Evolutionary conservation across 129 eudicot species (phyloP), one percentile per base, ranked within the genome.

Genomic region (Saussurea involucrata): DNA sequence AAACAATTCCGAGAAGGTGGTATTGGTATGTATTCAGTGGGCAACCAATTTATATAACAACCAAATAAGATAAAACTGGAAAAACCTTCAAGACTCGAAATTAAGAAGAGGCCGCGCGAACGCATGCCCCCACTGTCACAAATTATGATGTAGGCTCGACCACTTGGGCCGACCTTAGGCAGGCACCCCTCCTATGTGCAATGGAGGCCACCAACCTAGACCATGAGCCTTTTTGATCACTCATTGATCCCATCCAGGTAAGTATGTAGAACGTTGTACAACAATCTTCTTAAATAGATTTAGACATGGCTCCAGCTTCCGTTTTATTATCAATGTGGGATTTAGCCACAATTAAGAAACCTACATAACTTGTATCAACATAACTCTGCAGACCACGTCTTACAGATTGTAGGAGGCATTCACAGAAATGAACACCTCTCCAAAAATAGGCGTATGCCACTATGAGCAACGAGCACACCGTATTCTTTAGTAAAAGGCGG

Each of bases 401-500:
- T n/a, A n/a, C n/a, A n/a, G 37, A 6, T 1, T 34, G 22, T n/a
- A 0, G 8, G 61, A 53, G 61, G 61, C 61, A 17, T 53, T 53
- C 61, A 53, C 15, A n/a, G 1, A 17, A 53, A 53, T 4, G 61
- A 53, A 53, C 2, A 17, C 61, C 61, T 53, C 80, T 78, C 63
- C 81, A 86, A 86, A 83, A 86, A 83, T 83, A 21, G 4, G 60
- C 60, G 60, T 49, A 49, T 49, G 21, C 60, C 60, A 49, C 21
- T 49, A 11, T 49, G 6, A 15, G 11, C 64, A 58, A 46, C 77
- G 77, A 70, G 60, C 85, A 84, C 85, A 84, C 88, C 80, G 82
- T 84, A 80, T 84, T 84, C 85, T 84, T 84, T 84, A 84, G 88
- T 84, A 84, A 84, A 84, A 84, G 88, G 80, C 88, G 88, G 86